A percentile compares a stretch with the other conserved stretches of the same genome.
phyloP scores from a whole-genome alignment of 2,329 filamentous ascomycete genomes.

The Ceratocystis harringtonii region DNA sequence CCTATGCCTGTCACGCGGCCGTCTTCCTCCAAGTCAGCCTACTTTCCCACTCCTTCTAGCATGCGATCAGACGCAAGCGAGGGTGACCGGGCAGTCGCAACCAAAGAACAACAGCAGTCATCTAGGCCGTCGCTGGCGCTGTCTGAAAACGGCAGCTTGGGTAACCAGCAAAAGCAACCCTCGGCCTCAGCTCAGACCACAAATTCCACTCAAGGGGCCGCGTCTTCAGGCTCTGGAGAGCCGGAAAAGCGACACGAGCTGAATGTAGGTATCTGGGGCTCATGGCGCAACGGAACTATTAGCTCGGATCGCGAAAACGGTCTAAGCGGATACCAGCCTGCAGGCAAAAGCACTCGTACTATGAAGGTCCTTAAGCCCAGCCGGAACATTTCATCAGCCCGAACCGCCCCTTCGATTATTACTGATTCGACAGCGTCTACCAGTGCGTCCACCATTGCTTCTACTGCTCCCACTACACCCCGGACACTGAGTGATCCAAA shows the following conservation, averaged over 20 bases:
- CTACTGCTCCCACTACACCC: conserved; percentile 22
- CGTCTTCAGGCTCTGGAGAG: conserved; percentile 14
- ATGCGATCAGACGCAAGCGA: conserved; percentile 9
- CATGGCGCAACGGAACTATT: conserved; percentile 49
- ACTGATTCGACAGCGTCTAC: not conserved
- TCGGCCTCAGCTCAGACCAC: conserved; percentile 20
- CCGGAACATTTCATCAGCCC: conserved; percentile 45
- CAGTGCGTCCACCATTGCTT: not conserved
- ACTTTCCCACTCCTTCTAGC: conserved; percentile 15
- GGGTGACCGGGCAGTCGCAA: conserved; percentile 1
- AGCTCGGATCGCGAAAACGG: conserved; percentile 30
- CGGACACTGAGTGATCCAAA: conserved; percentile 29
- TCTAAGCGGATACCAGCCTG: conserved; percentile 54
- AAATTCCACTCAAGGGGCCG: conserved; percentile 22
- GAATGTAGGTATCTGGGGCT: conserved; percentile 46
- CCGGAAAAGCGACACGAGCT: conserved; percentile 12
- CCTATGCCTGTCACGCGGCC: not conserved
- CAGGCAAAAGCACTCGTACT: conserved; percentile 44
- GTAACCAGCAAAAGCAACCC: not conserved
- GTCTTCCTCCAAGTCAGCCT: conserved; percentile 10
- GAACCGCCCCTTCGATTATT: conserved; percentile 22
- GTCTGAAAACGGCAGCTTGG: conserved; percentile 14
- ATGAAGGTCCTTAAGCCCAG: conserved; percentile 85
- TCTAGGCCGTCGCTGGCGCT: not conserved
- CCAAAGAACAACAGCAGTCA: not conserved